Evolutionary conservation across 768 basidiomycete species (phyloP), one percentile per base, ranked within the genome.

Genomic region (Phallus indusiatus): DNA sequence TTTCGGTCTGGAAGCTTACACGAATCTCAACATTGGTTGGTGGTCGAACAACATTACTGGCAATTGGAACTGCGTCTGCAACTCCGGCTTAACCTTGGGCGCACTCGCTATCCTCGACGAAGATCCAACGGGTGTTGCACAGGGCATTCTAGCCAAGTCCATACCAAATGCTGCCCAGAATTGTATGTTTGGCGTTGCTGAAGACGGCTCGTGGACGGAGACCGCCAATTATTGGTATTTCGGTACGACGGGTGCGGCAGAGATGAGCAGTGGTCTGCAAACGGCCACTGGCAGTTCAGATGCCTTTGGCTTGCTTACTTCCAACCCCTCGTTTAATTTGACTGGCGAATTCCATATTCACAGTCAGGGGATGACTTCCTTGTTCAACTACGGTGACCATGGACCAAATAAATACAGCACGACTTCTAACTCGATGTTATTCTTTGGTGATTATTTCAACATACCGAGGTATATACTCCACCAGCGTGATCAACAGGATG

Each of bases 21-120:
- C 46, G 16, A 65, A 57, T 20, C 63, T 56, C 10, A 62, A 14
- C 56, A 78, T 75, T 54, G 85, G 86, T 52, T 96, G 94, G 94
- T 96, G 94, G 94, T 52, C 54, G 54, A 77, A 64, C 54, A 78
- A 75, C 62, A 80, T 81, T 50, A 78, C 78, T 61, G 95, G 95
- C 18, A 99, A 98, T 77, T 99, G 96, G 96, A 99, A 99, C 71
- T 97, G 95, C 70, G 90, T 92, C 59, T 93, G 87, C 76, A 98
- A 97, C 70, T 81, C 82, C 51, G 96, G 96, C 59, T 75, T 98
- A 62, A 92, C 88, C 18, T 70, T 97, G 68, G 96, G 80, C 50
- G 82, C 96, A 0, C 84, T 99, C 59, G 94, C 96, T 35, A 93
- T 99, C 66, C 74, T 93, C 14, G 85, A 80, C 34, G 90, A 94